A percentile compares a stretch with the other conserved stretches of the same genome.
Conservation (phyloP, 371 early-diverging fungal species). For the Mortierella sp. region DNA sequence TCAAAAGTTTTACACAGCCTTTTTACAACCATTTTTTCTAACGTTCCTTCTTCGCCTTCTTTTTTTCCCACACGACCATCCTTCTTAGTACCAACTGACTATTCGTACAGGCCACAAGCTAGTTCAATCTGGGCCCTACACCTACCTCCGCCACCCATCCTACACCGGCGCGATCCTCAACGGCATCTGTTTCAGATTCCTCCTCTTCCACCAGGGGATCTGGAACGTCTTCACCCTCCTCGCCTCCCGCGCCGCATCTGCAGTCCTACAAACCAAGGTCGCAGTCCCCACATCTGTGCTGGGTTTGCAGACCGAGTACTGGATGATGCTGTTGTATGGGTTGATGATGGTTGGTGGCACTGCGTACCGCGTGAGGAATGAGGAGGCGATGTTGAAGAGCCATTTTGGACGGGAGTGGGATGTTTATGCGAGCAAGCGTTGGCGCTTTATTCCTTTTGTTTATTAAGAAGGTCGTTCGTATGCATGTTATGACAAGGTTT, state of each 20-base stretch:
- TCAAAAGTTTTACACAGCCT: not conserved
- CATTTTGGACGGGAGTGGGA: slow-evolving; percentile 35
- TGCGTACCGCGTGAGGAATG: not conserved
- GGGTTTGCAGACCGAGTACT: not conserved
- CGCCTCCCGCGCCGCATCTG: not conserved
- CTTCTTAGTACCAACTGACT: slow-evolving; percentile 16
- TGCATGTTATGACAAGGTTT: too few relatives aligned
- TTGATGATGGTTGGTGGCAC: not conserved
- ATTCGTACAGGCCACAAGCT: slow-evolving; percentile 28
- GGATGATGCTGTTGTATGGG: not conserved
- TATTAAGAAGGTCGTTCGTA: not conserved
- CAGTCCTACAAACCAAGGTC: not conserved
- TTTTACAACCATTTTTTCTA: not conserved
- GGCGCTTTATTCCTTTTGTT: slow-evolving; percentile 20
- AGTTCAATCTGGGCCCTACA: slow-evolving; percentile 20
- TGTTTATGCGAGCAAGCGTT: slow-evolving; percentile 25
- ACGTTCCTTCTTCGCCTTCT: not conserved
- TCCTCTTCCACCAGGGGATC: slow-evolving; percentile 21
- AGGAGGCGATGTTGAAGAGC: slow-evolving; percentile 25
- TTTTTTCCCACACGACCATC: not conserved
- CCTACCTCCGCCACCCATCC: slow-evolving; percentile 35
- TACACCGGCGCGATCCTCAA: slow-evolving; percentile 18
- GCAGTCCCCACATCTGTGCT: not conserved
- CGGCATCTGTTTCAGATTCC: not conserved
- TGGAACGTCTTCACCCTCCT: slow-evolving; percentile 8